Evolutionary conservation across 1,139 yeast species (phyloP), one percentile per base, ranked within the genome.

Genomic region (Suhomyces yuchorum): DNA sequence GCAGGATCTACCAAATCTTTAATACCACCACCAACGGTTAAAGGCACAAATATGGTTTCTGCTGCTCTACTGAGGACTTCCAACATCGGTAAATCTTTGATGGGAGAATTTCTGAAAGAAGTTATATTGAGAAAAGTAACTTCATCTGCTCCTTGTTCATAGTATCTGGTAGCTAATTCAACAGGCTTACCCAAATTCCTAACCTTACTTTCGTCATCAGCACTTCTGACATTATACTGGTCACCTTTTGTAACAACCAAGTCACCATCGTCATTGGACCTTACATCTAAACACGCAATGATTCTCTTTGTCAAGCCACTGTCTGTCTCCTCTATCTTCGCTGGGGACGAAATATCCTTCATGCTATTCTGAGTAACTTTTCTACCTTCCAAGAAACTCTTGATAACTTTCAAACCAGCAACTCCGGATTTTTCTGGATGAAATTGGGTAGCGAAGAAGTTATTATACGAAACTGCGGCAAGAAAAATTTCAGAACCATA

Each of bases 1-100:
- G 80, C 87, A 0, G 96, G 96, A 58, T 93, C 98, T 26, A 79
- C 75, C 59, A 89, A 81, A 63, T 93, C 98, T 56, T 89, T 85
- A 54, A 93, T 93, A 43, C 99, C 99, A 46, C 99, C 99, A 38
- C 99, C 99, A 39, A 93, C 97, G 0, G 99, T 93, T 54, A 93
- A 75, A 4, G 99, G 99, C 12, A 93, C 99, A 69, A 93, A 93
- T 43, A 93, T 88, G 0, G 95, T 85, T 66, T 87, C 87, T 8
- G 97, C 96, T 0, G 98, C 88, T 51, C 75, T 73, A 52, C 80
- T 82, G 57, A 93, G 76, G 2, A 93, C 97, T 60, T 91, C 89
- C 49, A 93, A 74, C 99, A 93, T 93, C 24, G 99, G 99, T 46
- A 92, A 83, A 63, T 93, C 99, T 53, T 79, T 82, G 44, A 92